phyloP scores from a whole-genome alignment of 2,329 filamentous ascomycete genomes.

The Rhynchosporium agropyri region DNA sequence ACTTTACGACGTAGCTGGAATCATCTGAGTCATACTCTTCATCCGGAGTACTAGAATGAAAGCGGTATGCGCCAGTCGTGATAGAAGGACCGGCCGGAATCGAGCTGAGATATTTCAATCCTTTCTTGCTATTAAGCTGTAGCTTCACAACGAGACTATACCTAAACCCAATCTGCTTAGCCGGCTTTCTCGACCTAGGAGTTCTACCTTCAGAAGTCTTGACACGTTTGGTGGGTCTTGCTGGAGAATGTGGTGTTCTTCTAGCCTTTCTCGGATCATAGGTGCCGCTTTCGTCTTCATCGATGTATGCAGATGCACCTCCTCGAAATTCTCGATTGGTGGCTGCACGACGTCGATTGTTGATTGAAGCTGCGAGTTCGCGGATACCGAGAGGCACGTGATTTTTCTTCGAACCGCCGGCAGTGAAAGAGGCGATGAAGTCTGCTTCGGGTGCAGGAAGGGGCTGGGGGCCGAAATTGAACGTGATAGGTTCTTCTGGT shows the following conservation, averaged over 20 bases:
- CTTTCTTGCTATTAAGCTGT: constrained; percentile 20
- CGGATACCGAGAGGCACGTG: constrained; percentile 13
- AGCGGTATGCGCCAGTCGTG: constrained; percentile 6
- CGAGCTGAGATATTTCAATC: constrained; percentile 27
- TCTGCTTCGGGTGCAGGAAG: constrained; percentile 7
- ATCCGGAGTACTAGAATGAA: neutral
- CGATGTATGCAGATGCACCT: constrained; percentile 29
- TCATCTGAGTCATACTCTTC: constrained; percentile 11
- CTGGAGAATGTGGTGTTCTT: neutral
- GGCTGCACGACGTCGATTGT: constrained; percentile 27
- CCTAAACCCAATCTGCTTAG: constrained; percentile 20
- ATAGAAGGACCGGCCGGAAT: constrained; percentile 22
- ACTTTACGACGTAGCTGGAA: constrained; percentile 7
- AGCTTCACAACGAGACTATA: constrained; percentile 27
- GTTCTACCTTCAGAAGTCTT: constrained; percentile 19
- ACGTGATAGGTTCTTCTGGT: neutral
- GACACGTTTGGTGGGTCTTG: neutral
- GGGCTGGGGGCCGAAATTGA: constrained; percentile 14
- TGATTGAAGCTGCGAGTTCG: constrained; percentile 25
- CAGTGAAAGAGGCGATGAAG: neutral
- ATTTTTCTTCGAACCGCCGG: neutral
- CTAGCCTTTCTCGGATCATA: constrained; percentile 34
- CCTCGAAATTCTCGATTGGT: constrained; percentile 23
- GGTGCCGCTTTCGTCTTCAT: constrained; percentile 38
- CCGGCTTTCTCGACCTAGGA: constrained; percentile 12